A percentile compares a stretch with the other conserved stretches of the same genome.
These are phyloP conservation scores for Orbilia quercus DNA, from an alignment of 2,329 filamentous ascomycete genomes.

Conservation along the genomic window DNA sequence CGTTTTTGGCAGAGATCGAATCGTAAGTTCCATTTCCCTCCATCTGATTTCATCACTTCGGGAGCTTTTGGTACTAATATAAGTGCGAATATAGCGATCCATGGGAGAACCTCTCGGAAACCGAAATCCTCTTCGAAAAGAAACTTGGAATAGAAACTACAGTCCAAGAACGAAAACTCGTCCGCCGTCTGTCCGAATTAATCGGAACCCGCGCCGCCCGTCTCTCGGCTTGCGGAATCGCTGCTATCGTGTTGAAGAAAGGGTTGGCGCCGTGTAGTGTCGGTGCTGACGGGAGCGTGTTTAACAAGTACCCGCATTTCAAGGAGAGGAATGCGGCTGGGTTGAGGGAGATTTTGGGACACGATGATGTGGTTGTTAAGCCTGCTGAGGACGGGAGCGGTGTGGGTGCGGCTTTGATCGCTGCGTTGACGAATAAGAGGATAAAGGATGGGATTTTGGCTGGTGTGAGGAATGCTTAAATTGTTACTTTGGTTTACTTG, in stretches of 20 bases:
- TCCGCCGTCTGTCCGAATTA: constrained; percentile 87
- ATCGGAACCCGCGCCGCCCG: constrained; percentile 95
- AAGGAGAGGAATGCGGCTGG: constrained; percentile 90
- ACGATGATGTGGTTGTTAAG: constrained; percentile 74
- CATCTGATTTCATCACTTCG: neutral
- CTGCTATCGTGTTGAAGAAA: constrained; percentile 98
- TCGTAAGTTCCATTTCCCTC: constrained; percentile 69
- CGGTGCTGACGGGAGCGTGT: constrained; percentile 94
- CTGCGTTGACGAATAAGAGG: constrained; percentile 75
- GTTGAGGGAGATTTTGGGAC: constrained; percentile 93
- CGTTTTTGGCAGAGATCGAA: constrained; percentile 92
- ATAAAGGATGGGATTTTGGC: constrained; percentile 73
- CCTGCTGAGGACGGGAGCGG: constrained; percentile 95
- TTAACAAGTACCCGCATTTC: constrained; percentile 99
- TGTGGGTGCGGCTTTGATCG: constrained; percentile 96
- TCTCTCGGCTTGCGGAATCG: constrained; percentile 91
- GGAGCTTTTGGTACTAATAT: no score
- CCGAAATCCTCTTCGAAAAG: constrained; percentile 80
- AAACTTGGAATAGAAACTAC: constrained; percentile 78
- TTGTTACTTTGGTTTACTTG: neutral
- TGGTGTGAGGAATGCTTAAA: constrained; percentile 65
- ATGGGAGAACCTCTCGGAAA: constrained; percentile 94
- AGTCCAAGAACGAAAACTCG: constrained; percentile 84
- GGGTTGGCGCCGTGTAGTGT: constrained; percentile 87
- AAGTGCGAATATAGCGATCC: constrained; percentile 73